phyloP scores from a whole-genome alignment of 2,329 filamentous ascomycete genomes.

The Claviceps sp. region DNA sequence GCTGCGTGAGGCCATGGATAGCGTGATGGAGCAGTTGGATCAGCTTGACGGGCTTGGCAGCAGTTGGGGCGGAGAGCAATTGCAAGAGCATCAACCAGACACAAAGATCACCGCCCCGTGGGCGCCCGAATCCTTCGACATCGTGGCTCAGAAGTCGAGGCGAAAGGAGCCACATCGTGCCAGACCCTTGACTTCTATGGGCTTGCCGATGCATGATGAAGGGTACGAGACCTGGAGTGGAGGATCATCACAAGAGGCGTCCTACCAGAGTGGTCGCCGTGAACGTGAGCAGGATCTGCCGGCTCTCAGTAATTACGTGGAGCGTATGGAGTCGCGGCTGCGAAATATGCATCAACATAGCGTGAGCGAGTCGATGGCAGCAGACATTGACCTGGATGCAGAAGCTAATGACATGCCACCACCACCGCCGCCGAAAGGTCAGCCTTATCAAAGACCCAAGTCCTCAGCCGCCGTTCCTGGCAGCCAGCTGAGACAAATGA shows the following conservation, averaged over 20 bases:
- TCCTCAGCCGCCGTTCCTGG: slow-evolving; percentile 38
- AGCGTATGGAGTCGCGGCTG: slow-evolving; percentile 79
- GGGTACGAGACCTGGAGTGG: slow-evolving; percentile 47
- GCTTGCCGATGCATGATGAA: slow-evolving; percentile 48
- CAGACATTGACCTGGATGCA: slow-evolving; percentile 6
- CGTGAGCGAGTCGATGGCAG: slow-evolving; percentile 18
- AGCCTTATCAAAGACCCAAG: slow-evolving; percentile 40
- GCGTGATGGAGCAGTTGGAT: slow-evolving; percentile 89
- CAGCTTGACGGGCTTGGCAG: slow-evolving; percentile 51
- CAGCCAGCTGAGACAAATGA: slow-evolving; percentile 33
- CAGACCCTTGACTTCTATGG: slow-evolving; percentile 59
- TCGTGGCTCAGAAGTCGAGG: slow-evolving; percentile 24
- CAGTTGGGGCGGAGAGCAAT: slow-evolving; percentile 33
- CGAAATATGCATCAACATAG: slow-evolving; percentile 55
- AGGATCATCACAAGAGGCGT: slow-evolving; percentile 36
- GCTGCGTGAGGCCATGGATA: slow-evolving; percentile 89
- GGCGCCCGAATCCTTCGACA: slow-evolving; percentile 78
- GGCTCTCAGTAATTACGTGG: slow-evolving; percentile 73
- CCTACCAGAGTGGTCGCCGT: slow-evolving; percentile 25
- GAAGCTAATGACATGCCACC: slow-evolving; percentile 39
- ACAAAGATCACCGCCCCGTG: slow-evolving; percentile 56
- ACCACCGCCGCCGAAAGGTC: slow-evolving; percentile 48
- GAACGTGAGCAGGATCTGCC: slow-evolving; percentile 45
- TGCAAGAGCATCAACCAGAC: slow-evolving; percentile 29
- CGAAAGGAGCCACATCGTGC: slow-evolving; percentile 14